phyloP scores from a whole-genome alignment of 2,329 filamentous ascomycete genomes.

The Colletotrichum sp. region DNA sequence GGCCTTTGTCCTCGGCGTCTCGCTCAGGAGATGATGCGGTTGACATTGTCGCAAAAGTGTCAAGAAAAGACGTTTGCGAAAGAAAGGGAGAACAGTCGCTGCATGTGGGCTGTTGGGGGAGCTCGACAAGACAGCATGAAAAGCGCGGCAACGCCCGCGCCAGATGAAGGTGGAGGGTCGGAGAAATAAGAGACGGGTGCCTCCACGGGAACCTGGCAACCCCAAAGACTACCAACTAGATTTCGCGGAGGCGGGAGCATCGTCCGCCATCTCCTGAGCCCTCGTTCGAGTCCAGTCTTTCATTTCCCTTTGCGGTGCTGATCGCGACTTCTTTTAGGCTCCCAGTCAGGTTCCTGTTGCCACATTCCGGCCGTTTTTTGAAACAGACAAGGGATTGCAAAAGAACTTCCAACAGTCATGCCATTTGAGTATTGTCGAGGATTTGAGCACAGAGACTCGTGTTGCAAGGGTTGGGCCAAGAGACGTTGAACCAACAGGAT shows the following conservation, averaged over 20 bases:
- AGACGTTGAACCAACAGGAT: background rate
- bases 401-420: background rate
- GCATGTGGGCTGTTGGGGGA: background rate
- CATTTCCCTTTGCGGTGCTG: background rate
- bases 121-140: background rate
- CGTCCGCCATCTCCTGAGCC: background rate
- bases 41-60: background rate
- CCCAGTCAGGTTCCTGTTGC: background rate
- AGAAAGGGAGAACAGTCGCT: background rate
- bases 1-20: slow-evolving; percentile 29
- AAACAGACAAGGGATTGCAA: background rate
- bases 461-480: background rate
- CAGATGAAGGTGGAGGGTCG: background rate
- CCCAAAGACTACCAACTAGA: background rate
- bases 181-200: background rate
- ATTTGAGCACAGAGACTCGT: background rate
- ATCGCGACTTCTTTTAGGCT: background rate
- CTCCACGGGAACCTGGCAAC: background rate
- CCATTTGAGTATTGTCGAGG: background rate
- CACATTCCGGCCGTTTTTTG: background rate
- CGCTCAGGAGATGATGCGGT: background rate
- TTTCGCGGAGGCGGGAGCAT: background rate
- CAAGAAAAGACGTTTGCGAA: background rate
- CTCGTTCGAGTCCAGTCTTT: too few species aligned
- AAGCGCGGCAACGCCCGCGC: background rate